A percentile compares a stretch with the other conserved stretches of the same genome.
Evolutionary conservation across 225 moss, liverwort and hornwort genomes (phyloP).

Genomic region (Lunularia cruciata): DNA sequence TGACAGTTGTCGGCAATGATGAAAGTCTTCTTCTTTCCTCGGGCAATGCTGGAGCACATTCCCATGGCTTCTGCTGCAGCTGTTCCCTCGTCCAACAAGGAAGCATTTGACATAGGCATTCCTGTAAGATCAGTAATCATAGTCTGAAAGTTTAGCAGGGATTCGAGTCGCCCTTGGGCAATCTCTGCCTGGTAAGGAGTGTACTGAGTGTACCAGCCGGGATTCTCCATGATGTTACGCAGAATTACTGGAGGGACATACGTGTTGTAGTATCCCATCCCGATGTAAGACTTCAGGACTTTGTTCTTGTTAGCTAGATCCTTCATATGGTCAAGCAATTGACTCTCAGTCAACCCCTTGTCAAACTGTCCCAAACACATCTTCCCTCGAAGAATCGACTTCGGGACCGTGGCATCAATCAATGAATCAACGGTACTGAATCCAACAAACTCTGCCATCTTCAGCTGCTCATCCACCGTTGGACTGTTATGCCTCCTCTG

Average conservation of each 20-base stretch:
- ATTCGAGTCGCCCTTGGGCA: slow-evolving; percentile 91
- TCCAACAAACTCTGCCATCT: slow-evolving; percentile 77
- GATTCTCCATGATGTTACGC: slow-evolving; percentile 97
- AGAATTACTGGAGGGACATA: slow-evolving; percentile 78
- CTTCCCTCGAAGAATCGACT: slow-evolving; percentile 62
- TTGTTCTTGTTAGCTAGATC: slow-evolving; percentile 70
- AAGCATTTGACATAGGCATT: slow-evolving; percentile 98
- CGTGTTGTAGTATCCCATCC: slow-evolving; percentile 96
- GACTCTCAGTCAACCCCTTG: slow-evolving; percentile 83
- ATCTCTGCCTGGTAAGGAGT: slow-evolving; percentile 99
- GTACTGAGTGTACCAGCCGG: slow-evolving; percentile 99
- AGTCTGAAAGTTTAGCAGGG: slow-evolving; percentile 90
- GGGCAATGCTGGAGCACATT: slow-evolving; percentile 82
- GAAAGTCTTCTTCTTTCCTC: slow-evolving; percentile 84
- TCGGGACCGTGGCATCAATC: slow-evolving; percentile 86
- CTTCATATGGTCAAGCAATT: slow-evolving; percentile 79
- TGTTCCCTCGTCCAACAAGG: slow-evolving; percentile 85
- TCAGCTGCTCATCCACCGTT: slow-evolving; percentile 59
- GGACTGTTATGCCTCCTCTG: slow-evolving; percentile 89
- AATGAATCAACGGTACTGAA: slow-evolving; percentile 64
- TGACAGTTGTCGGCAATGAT: slow-evolving; percentile 89
- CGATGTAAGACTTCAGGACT: slow-evolving; percentile 73
- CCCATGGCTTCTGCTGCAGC: slow-evolving; percentile 98
- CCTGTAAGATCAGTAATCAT: slow-evolving; percentile 86
- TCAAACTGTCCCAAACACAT: slow-evolving; percentile 68